Evolutionary conservation across 768 basidiomycete species (phyloP).

Genomic region (Fistulinella prunicolor): DNA sequence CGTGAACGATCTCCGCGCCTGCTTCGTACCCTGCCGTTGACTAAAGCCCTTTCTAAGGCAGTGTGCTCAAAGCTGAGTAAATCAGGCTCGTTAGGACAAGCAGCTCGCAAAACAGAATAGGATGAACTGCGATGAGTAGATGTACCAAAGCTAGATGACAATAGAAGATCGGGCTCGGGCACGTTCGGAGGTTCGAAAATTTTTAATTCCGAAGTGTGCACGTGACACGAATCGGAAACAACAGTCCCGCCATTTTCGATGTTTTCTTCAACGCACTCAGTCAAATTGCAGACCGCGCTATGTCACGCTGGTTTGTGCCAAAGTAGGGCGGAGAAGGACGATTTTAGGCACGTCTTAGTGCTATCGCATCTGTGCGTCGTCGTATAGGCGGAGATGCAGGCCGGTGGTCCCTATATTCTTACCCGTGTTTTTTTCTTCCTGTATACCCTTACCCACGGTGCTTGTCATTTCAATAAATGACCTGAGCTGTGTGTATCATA

Average conservation of each 20-base stretch:
- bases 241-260: background rate
- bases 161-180: too few relatives aligned
- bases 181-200: too few relatives aligned
- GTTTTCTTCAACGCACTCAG: conserved; percentile 30
- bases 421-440: background rate
- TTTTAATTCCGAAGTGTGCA: too few relatives aligned
- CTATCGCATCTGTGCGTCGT: conserved; percentile 25
- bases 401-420: conserved; percentile 32
- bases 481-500: too few relatives aligned
- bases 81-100: conserved; percentile 13
- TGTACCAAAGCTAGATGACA: too few relatives aligned
- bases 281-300: conserved; percentile 32
- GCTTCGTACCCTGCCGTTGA: too few relatives aligned
- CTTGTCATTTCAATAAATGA: too few relatives aligned
- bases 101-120: conserved; percentile 11
- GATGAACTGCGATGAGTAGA: too few relatives aligned
- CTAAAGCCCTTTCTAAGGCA: conserved; percentile 17
- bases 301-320: conserved; percentile 31
- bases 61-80: conserved; percentile 19
- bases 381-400: conserved; percentile 20
- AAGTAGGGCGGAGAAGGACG: conserved; percentile 32
- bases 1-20: conserved; percentile 11
- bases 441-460: too few relatives aligned
- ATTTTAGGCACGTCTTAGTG: conserved; percentile 29
- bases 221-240: conserved; percentile 15